phyloP scores from a whole-genome alignment of 2,329 filamentous ascomycete genomes.

The Paecilomyces sp. region DNA sequence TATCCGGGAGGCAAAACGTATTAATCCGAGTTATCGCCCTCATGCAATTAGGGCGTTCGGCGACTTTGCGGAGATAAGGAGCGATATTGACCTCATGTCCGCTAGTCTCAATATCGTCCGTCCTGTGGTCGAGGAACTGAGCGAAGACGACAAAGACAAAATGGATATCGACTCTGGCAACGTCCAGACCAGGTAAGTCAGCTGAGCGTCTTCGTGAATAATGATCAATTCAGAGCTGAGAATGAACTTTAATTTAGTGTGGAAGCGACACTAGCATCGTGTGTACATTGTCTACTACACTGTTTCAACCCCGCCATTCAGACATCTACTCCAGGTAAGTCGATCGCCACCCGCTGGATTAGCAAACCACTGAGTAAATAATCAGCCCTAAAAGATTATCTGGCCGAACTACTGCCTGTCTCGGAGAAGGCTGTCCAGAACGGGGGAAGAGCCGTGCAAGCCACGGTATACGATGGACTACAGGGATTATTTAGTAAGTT shows the following conservation, averaged over 20 bases:
- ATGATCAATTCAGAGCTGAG: not conserved
- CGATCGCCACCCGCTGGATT: constrained; percentile 8
- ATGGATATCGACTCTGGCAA: constrained; percentile 61
- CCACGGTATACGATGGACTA: constrained; percentile 27
- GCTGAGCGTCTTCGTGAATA: constrained; percentile 1
- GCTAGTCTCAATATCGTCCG: constrained; percentile 59
- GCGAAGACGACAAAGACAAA: constrained; percentile 47
- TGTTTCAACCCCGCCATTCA: constrained; percentile 25
- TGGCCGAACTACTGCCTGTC: constrained; percentile 20
- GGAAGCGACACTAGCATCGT: constrained; percentile 31
- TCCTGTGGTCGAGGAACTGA: constrained; percentile 54
- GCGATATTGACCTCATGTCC: constrained; percentile 62
- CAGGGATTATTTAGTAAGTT: constrained; percentile 24
- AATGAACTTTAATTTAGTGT: constrained; percentile 11
- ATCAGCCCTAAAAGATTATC: constrained; percentile 21
- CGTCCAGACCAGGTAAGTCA: constrained; percentile 28
- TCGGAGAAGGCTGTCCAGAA: constrained; percentile 22
- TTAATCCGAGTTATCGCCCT: constrained; percentile 76
- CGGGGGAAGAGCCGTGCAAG: constrained; percentile 27
- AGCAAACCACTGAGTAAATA: not conserved
- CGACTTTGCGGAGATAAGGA: constrained; percentile 60
- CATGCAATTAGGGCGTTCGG: constrained; percentile 68
- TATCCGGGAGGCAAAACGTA: constrained; percentile 81
- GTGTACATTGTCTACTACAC: constrained; percentile 31
- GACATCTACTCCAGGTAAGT: constrained; percentile 18